These are phyloP conservation scores for Chrysoporthe cubensis DNA, from an alignment of 2,329 filamentous ascomycete genomes.

Conservation along the genomic window DNA sequence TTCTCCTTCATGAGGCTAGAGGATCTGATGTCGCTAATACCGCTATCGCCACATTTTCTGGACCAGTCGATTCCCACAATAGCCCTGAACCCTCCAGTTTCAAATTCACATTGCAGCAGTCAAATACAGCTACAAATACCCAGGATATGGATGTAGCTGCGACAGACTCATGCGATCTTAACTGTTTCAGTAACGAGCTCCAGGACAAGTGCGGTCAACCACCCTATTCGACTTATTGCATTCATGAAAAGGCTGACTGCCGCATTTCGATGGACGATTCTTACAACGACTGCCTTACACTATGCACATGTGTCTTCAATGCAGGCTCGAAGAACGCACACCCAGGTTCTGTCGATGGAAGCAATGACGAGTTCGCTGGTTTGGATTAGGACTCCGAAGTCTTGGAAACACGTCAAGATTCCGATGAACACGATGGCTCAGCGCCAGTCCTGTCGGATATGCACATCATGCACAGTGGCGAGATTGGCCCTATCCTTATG, in stretches of 20 bases:
- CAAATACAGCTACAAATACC: background rate
- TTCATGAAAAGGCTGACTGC: background rate
- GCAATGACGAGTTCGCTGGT: background rate
- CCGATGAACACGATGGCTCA: background rate
- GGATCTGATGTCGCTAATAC: background rate
- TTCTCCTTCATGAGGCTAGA: background rate
- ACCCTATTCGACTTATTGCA: background rate
- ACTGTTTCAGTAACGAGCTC: background rate
- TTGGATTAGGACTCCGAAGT: slow-evolving; percentile 10
- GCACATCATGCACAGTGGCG: background rate
- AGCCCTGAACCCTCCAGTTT: background rate
- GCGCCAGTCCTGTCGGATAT: background rate
- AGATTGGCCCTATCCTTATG: background rate
- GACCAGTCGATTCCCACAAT: background rate
- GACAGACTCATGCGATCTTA: background rate
- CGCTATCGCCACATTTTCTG: background rate
- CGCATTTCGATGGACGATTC: background rate
- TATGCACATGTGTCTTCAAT: background rate
- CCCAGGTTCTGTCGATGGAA: background rate
- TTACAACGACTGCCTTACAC: background rate
- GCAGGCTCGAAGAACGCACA: background rate
- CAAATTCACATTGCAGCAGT: background rate
- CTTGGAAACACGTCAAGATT: background rate
- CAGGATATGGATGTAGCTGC: background rate
- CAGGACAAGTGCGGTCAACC: background rate